Evolutionary conservation across 257 asterid genomes (phyloP).

Genomic region (Schizonepeta tenuifolia): DNA sequence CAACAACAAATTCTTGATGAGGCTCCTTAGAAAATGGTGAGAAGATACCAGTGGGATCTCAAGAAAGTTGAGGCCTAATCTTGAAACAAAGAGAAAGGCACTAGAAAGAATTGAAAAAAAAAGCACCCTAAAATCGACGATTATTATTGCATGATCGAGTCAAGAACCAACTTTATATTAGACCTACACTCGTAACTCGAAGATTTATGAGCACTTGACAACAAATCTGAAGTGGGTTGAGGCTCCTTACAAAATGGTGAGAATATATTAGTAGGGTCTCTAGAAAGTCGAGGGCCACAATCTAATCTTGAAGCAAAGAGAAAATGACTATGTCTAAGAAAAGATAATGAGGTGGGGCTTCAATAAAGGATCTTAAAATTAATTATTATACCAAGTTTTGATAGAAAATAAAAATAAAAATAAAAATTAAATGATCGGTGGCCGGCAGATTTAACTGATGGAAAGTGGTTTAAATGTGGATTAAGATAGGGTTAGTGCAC

Average conservation of each 20-base stretch:
- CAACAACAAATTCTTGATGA: slow-evolving; percentile 18
- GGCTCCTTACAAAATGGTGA: no score
- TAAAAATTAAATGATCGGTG: slow-evolving; percentile 14
- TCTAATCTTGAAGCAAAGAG: slow-evolving; percentile 36
- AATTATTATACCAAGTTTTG: background rate
- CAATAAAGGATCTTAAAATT: background rate
- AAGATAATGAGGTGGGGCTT: slow-evolving; percentile 37
- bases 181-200: no score
- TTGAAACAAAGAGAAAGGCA: no score
- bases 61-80: slow-evolving; percentile 24
- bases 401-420: background rate
- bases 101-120: no score
- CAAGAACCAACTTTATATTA: no score
- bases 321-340: slow-evolving; percentile 27
- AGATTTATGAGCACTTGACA: no score
- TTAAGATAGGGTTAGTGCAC: slow-evolving; percentile 46
- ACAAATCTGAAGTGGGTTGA: no score
- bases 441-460: slow-evolving; percentile 22
- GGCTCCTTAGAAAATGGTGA: slow-evolving; percentile 3
- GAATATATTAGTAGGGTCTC: slow-evolving; percentile 20
- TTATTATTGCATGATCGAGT: no score
- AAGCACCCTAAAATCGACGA: no score
- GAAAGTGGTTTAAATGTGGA: slow-evolving; percentile 27
- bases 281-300: slow-evolving; percentile 26
- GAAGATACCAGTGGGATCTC: slow-evolving; percentile 21